These are phyloP conservation scores for Litchi chinensis DNA, from an alignment of 345 rosid species.

Conservation along the genomic window DNA sequence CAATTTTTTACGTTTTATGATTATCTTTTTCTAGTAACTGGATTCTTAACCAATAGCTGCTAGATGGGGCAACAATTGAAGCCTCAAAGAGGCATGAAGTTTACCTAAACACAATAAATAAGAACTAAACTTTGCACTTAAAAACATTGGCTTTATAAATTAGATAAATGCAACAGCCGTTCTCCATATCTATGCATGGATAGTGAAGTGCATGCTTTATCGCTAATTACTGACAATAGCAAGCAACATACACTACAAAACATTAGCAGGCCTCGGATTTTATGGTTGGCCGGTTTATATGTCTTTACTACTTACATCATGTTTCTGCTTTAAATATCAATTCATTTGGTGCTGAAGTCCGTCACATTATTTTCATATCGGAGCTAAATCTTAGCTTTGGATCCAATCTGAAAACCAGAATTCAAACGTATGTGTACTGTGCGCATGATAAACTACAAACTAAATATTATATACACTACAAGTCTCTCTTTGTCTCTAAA, in stretches of 20 bases:
- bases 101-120: no score
- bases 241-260: not conserved
- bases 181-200: not conserved
- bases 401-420: no score
- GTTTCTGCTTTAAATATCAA: not conserved
- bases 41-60: not conserved
- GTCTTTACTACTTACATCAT: not conserved
- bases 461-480: no score
- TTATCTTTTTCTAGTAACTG: not conserved
- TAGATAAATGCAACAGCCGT: not conserved
- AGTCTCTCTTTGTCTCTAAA: not conserved
- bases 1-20: not conserved
- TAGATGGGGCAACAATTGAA: not conserved
- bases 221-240: not conserved
- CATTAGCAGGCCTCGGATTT: constrained; percentile 27
- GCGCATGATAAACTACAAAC: no score
- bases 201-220: not conserved
- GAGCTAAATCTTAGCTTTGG: no score
- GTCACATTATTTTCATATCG: not conserved
- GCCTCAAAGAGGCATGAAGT: no score
- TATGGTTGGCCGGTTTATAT: constrained; percentile 22
- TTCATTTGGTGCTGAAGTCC: not conserved
- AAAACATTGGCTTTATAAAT: no score
- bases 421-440: no score
- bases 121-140: no score